Evolutionary conservation across 352 stramenopile species (phyloP).

Genomic region (Pythium aristosporum): DNA sequence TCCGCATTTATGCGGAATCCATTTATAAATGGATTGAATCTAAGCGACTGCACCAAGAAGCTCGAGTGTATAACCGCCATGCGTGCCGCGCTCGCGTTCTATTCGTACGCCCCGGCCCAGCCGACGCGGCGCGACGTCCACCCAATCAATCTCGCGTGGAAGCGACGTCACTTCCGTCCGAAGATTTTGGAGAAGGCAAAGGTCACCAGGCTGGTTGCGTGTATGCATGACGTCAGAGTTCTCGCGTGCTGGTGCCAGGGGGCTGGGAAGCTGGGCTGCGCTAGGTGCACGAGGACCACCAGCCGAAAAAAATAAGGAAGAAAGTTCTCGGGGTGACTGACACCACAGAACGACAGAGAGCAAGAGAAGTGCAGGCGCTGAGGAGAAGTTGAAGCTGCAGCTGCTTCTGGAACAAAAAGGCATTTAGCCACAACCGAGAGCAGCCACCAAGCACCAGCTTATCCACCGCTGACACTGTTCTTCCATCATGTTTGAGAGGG

Average conservation of each 20-base stretch:
- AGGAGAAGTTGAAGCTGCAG: constrained; percentile 8
- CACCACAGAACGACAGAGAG: constrained; percentile 5
- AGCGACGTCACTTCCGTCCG: background rate
- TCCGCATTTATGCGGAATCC: no score
- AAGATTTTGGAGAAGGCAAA: background rate
- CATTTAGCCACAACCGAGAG: background rate
- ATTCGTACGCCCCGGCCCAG: no score
- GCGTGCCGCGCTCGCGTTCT: background rate
- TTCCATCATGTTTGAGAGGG: constrained; percentile 18
- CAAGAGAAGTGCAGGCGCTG: constrained; percentile 2
- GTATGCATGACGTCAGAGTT: constrained; percentile 13
- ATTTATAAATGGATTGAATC: constrained; percentile 12
- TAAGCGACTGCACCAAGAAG: background rate
- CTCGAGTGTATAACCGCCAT: background rate
- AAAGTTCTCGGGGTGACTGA: background rate
- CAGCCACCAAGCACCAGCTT: constrained; percentile 10
- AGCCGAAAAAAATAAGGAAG: background rate
- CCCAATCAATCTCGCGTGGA: background rate
- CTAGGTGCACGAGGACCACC: background rate
- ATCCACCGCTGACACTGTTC: background rate
- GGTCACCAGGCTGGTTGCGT: background rate
- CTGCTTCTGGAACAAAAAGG: constrained; percentile 15
- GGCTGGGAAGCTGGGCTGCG: background rate
- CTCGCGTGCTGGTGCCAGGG: background rate
- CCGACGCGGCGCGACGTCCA: background rate